These are phyloP conservation scores for Dactylonectria macrodidyma DNA, from an alignment of 2,329 filamentous ascomycete species.

Conservation along the genomic window DNA sequence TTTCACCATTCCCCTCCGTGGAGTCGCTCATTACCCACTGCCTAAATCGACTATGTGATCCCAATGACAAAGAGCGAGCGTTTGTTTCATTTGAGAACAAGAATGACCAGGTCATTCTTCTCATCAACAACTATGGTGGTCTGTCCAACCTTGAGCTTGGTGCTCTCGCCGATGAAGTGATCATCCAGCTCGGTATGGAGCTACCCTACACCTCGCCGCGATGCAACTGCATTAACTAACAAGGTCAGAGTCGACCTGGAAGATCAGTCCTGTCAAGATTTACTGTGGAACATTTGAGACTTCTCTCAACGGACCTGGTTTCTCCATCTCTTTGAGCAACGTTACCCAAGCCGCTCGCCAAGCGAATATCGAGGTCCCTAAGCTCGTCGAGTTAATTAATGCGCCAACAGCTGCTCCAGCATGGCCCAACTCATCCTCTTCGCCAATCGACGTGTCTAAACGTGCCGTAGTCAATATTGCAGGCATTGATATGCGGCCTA, in stretches of 20 bases:
- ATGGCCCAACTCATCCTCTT: conserved; percentile 19
- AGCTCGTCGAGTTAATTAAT: conserved; percentile 9
- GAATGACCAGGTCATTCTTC: conserved; percentile 20
- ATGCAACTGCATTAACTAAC: neutral
- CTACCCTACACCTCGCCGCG: neutral
- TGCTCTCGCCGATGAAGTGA: conserved; percentile 23
- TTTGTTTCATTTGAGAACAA: conserved; percentile 22
- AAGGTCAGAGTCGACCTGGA: conserved; percentile 13
- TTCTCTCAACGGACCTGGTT: conserved; percentile 25
- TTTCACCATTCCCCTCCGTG: conserved; percentile 25
- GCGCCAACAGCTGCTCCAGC: conserved; percentile 16
- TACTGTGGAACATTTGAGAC: conserved; percentile 30
- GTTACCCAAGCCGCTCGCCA: conserved; percentile 19
- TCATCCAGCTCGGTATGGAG: conserved; percentile 15
- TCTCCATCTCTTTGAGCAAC: conserved; percentile 24
- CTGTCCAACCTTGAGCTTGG: conserved; percentile 25
- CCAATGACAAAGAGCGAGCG: conserved; percentile 26
- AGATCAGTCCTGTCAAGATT: conserved; percentile 24
- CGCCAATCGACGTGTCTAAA: conserved; percentile 5
- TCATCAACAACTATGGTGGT: conserved; percentile 30
- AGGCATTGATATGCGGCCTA: conserved; percentile 16
- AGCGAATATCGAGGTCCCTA: conserved; percentile 4
- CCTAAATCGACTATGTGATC: conserved; percentile 22
- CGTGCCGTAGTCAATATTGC: neutral
- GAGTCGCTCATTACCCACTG: conserved; percentile 20